Evolutionary conservation across 2,329 filamentous ascomycete species (phyloP).

Genomic region (Aureobasidium sp.): DNA sequence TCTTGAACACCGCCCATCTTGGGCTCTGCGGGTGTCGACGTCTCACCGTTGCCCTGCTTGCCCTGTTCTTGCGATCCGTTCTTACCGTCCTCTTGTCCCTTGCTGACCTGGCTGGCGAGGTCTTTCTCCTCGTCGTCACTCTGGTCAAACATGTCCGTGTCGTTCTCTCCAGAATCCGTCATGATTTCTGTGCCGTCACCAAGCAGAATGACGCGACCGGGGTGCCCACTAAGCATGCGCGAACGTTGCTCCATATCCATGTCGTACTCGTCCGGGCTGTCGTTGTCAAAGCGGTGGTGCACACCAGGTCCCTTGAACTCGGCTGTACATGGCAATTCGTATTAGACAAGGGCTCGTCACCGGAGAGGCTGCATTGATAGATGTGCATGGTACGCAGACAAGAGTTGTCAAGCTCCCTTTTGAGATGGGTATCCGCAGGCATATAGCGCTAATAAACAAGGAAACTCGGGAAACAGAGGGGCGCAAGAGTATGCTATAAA

Average conservation of each 20-base stretch:
- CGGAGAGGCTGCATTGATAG: not conserved
- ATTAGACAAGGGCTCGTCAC: slow-evolving; percentile 11
- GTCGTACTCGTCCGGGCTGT: slow-evolving; percentile 55
- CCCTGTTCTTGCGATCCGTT: slow-evolving; percentile 21
- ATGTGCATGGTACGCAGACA: slow-evolving; percentile 4
- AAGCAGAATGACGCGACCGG: slow-evolving; percentile 83
- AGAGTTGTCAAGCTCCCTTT: slow-evolving; percentile 5
- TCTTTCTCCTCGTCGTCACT: slow-evolving; percentile 56
- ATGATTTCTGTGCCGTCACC: slow-evolving; percentile 91
- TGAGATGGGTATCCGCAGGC: slow-evolving; percentile 11
- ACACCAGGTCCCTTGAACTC: slow-evolving; percentile 44
- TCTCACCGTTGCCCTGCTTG: slow-evolving; percentile 16
- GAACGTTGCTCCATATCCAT: slow-evolving; percentile 63
- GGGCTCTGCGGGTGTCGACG: slow-evolving; percentile 21
- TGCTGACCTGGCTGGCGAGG: slow-evolving; percentile 72
- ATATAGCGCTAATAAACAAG: slow-evolving; percentile 13
- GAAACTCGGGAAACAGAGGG: not conserved
- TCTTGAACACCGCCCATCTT: slow-evolving; percentile 20
- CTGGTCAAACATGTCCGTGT: slow-evolving; percentile 90
- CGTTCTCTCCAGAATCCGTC: slow-evolving; percentile 58
- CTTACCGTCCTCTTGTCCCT: slow-evolving; percentile 40
- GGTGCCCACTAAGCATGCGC: slow-evolving; percentile 59
- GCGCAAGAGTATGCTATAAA: slow-evolving; percentile 2
- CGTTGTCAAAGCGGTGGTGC: slow-evolving; percentile 40
- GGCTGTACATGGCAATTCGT: slow-evolving; percentile 28